Evolutionary conservation across 2,329 filamentous ascomycete genomes (phyloP).

Genomic region (Macroventuria anomochaeta): DNA sequence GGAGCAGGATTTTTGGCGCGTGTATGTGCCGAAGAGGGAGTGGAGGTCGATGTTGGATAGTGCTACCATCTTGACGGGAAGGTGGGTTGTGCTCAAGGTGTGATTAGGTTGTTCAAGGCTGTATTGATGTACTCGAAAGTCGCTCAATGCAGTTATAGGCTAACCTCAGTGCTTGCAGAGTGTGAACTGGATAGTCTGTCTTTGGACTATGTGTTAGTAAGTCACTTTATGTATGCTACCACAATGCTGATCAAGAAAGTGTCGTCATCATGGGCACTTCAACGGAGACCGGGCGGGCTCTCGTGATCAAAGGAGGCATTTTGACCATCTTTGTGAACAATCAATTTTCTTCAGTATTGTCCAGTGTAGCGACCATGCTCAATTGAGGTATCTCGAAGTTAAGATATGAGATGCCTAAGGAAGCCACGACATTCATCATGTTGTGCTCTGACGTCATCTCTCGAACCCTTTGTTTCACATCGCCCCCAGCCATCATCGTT

Average conservation of each 20-base stretch:
- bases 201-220: too few relatives aligned
- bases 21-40: slow-evolving; percentile 19
- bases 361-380: not conserved
- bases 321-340: not conserved
- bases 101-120: not conserved
- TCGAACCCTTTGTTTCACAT: not conserved
- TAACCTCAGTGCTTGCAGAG: too few relatives aligned
- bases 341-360: not conserved
- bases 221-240: not conserved
- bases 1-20: slow-evolving; percentile 21
- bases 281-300: not conserved
- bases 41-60: slow-evolving; percentile 15
- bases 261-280: not conserved
- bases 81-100: too few relatives aligned
- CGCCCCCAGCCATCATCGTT: slow-evolving; percentile 6
- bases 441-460: slow-evolving; percentile 7
- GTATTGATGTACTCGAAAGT: too few relatives aligned
- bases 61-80: slow-evolving; percentile 18
- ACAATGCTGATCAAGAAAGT: not conserved
- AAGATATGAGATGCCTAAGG: not conserved
- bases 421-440: not conserved
- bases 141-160: too few relatives aligned
- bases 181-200: too few relatives aligned
- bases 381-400: not conserved
- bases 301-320: not conserved